phyloP scores from a whole-genome alignment of 2,329 filamentous ascomycete genomes.

The Fusarium pseudoanthophilum region DNA sequence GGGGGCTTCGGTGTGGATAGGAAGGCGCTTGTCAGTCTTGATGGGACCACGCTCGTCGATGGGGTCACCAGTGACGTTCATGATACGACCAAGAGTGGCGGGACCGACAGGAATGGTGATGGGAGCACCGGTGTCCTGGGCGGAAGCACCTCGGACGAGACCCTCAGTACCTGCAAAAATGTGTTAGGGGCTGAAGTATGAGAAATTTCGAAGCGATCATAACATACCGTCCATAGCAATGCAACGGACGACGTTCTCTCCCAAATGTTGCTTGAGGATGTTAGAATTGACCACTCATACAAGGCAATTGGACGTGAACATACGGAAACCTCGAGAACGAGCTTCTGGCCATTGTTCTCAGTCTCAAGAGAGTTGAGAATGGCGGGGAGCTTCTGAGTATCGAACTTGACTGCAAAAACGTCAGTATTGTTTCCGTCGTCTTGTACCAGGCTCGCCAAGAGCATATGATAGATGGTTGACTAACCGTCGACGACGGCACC shows the following conservation, averaged over 20 bases:
- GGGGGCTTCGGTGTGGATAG: slow-evolving; percentile 95
- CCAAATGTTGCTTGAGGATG: slow-evolving; percentile 88
- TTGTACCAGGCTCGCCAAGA: slow-evolving; percentile 13
- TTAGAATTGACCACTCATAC: slow-evolving; percentile 48
- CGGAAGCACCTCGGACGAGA: slow-evolving; percentile 92
- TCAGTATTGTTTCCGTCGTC: slow-evolving; percentile 38
- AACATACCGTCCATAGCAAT: slow-evolving; percentile 99
- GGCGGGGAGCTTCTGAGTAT: slow-evolving; percentile 88
- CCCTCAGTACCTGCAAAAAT: slow-evolving; percentile 86
- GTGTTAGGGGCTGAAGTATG: slow-evolving; percentile 18
- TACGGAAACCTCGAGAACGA: slow-evolving; percentile 97
- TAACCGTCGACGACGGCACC: slow-evolving; percentile 98
- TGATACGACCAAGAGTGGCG: slow-evolving; percentile 96
- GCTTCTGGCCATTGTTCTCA: slow-evolving; percentile 90
- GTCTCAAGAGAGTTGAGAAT: slow-evolving; percentile 98
- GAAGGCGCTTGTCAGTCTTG: slow-evolving; percentile 86
- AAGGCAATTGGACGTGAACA: slow-evolving; percentile 44
- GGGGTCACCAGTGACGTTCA: slow-evolving; percentile 99
- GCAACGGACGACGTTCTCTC: slow-evolving; percentile 98
- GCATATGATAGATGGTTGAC: slow-evolving; percentile 52
- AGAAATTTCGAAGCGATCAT: slow-evolving; percentile 33
- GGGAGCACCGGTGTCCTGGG: slow-evolving; percentile 88
- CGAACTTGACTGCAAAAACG: slow-evolving; percentile 85
- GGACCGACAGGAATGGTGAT: slow-evolving; percentile 97
- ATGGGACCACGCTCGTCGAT: slow-evolving; percentile 99